Evolutionary conservation across 1,139 yeast species (phyloP), one percentile per base, ranked within the genome.

Genomic region (Meyerozyma sp.): DNA sequence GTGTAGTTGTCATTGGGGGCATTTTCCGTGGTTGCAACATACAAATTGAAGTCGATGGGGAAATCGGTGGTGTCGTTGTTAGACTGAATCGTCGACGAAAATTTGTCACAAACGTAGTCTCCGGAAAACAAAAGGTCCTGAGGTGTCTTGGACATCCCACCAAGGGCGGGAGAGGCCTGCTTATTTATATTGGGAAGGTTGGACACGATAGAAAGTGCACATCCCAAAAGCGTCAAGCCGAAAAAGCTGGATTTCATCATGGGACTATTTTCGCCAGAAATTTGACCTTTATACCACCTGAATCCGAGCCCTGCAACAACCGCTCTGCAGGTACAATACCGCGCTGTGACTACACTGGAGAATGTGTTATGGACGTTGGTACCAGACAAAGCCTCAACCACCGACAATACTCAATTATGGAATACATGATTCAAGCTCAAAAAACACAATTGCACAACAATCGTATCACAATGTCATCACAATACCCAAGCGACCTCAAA

Each of bases 81-180:
- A 9, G 53, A 44, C 39, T 54, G 54, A 39, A 56, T 50, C 3
- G 46, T 41, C 3, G 58, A 52, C 10, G 56, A 44, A 43, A 42
- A 55, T 42, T 53, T 55, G 42, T 56, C 60, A 48, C 59, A 56
- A 35, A 56, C 59, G 36, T 50, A 45, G 29, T 44, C 42, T 21
- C 60, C 59, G 9, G 51, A 18, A 39, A 46, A 56, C 30, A 41
- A 28, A 23, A 54, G 49, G 37, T 49, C 51, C 25, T 41, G 41
- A 10, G 57, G 51, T 11, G 54, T 36, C 41, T 53, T 53, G 29
- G 44, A 36, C n/a, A 41, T 35, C 2, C 49, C 49, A 9, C 27
- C 42, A 13, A 20, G 27, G 26, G 40, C n/a, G 20, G 41, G 37
- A 11, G 43, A 14, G 4, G 25, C 32, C 9, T 34, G 46, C 25